Base-by-base conservation (phyloP, 495 filamentous ascomycete species). In the Acidomyces sp. region DNA sequence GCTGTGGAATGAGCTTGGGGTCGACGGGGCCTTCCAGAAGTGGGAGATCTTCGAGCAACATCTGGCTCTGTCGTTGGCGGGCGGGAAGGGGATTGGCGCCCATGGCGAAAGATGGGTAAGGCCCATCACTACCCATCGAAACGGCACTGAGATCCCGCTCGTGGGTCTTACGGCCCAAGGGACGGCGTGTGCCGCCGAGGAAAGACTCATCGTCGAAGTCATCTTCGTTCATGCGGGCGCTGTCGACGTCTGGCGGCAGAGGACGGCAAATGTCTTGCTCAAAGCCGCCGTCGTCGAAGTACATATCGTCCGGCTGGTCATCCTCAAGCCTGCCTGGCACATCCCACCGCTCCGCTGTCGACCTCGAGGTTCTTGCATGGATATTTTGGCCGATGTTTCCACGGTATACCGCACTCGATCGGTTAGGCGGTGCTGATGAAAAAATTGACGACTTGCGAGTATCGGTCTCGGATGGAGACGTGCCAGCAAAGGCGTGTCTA, bases 171-270 rank as follows among this genome's bases (percentile, higher is more conserved):
- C 13, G 37, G 9, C 24, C 18, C 18, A 12, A n/a, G 4, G 17
- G 2, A 36, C 42, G 16, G 11, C 27, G 17, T 1, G 15, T 19
- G 12, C 30, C 18, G 15, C 18, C 12, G 1, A 82, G 80, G 38
- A 86, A 84, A 24, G 65, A 63, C 47, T 87, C 81, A 58, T 92
- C 82, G 25, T 86, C 63, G 3, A 68, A 78, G 46, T 80, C 78
- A 37, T 78, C 68, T 32, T 84, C 80, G 50, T 80, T 75, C 60
- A 80, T 67, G 29, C 65, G 48, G 12, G 68, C 68, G 30, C 42
- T 19, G 17, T 33, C 40, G 15, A n/a, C 3, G n/a, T 35, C 13
- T 11, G 18, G 7, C 11, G 19, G 32, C 12, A 2, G 33, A 10
- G 24, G 35, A 22, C 17, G n/a, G 11, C 26, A 13, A 35, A 46